phyloP scores from a whole-genome alignment of 345 rosid genomes.

The Heritiera littoralis region DNA sequence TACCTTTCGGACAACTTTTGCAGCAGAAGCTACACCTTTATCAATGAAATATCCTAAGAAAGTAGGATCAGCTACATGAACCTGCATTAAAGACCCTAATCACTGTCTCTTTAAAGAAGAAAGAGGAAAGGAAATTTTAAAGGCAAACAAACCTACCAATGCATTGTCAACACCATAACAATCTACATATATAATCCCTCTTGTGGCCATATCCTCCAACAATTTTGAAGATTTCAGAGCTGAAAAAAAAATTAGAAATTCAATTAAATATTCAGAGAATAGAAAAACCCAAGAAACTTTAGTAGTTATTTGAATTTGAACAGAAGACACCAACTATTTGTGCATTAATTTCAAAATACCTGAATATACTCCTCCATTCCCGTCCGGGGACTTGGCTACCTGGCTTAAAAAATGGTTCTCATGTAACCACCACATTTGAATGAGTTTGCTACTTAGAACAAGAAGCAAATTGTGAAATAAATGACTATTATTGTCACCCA shows the following conservation, averaged over 20 bases:
- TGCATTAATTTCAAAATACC: conserved; percentile 42
- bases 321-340: conserved; percentile 9
- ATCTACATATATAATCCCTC: conserved; percentile 84
- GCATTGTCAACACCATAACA: conserved; percentile 98
- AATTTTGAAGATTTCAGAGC: conserved; percentile 82
- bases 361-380: conserved; percentile 97
- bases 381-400: conserved; percentile 98
- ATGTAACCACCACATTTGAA: conserved; percentile 23
- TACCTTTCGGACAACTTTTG: conserved; percentile 98
- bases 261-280: conserved; percentile 22
- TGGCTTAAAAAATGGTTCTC: conserved; percentile 37
- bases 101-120: conserved; percentile 33
- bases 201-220: conserved; percentile 81
- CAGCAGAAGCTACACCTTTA: conserved; percentile 87
- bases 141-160: conserved; percentile 48
- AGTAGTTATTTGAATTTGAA: not conserved
- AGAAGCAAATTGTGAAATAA: not conserved
- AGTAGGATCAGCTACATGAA: conserved; percentile 94
- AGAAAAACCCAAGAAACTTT: not conserved
- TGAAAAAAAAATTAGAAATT: conserved; percentile 35
- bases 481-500: not conserved
- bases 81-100: conserved; percentile 56
- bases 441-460: not conserved
- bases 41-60: conserved; percentile 93
- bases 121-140: conserved; percentile 12